These are phyloP conservation scores for Polyporus tsugae DNA, from an alignment of 1,284 basidiomycete genomes.

Conservation along the genomic window DNA sequence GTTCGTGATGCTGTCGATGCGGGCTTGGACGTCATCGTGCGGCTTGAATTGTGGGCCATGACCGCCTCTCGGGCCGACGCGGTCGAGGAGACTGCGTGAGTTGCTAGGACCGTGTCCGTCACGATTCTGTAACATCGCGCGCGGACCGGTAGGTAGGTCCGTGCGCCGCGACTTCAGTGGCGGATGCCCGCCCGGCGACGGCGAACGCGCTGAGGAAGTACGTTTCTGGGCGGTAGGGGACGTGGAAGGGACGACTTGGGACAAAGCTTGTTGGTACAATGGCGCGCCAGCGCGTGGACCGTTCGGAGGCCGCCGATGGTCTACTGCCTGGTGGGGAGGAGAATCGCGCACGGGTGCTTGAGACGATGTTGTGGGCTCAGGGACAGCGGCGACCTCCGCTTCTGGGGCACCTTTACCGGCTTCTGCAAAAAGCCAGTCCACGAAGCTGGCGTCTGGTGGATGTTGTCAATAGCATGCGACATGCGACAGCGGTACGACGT, in stretches of 20 bases:
- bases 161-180: conserved; percentile 70
- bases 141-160: conserved; percentile 80
- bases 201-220: conserved; percentile 74
- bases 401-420: conserved; percentile 73
- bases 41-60: conserved; percentile 38
- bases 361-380: conserved; percentile 47
- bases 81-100: conserved; percentile 73
- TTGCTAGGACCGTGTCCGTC: conserved; percentile 48
- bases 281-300: conserved; percentile 41
- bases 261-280: conserved; percentile 74
- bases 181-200: conserved; percentile 68
- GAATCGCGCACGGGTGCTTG: conserved; percentile 39
- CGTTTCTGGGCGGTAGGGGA: conserved; percentile 69
- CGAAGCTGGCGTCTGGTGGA: conserved; percentile 73
- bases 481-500: conserved; percentile 35
- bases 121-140: conserved; percentile 67
- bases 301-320: conserved; percentile 51
- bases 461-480: conserved; percentile 14
- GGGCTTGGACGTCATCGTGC: conserved; percentile 77
- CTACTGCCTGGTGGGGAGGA: conserved; percentile 42
- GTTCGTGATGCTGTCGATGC: conserved; percentile 79
- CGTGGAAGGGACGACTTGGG: conserved; percentile 65
- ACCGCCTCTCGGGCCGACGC: conserved; percentile 61
- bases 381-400: conserved; percentile 46
- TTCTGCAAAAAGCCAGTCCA: conserved; percentile 84